Percentiles rank a stretch among this genome's conserved stretches.
phyloP scores from a whole-genome alignment of 2,329 filamentous ascomycete species.

The Sporothrix curviconia region DNA sequence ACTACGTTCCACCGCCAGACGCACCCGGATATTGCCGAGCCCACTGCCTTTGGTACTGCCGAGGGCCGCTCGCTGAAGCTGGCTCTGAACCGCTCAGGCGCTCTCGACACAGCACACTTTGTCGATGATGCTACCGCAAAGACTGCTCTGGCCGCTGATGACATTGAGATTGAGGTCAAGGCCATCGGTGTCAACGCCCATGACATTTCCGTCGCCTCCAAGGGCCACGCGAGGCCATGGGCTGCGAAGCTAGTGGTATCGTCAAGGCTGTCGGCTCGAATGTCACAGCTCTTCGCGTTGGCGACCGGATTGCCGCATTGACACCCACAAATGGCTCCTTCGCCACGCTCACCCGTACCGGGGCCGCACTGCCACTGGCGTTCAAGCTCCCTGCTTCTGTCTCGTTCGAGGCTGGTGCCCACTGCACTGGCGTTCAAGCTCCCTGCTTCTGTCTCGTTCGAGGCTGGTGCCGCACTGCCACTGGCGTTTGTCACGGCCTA shows the following conservation, averaged over 20 bases:
- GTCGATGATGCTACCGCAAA: constrained; percentile 29
- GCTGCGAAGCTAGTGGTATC: constrained; percentile 36
- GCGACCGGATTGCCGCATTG: constrained; percentile 33
- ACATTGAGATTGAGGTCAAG: constrained; percentile 38
- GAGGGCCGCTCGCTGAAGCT: constrained; percentile 29
- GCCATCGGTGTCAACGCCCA: constrained; percentile 38
- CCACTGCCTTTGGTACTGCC: constrained; percentile 36
- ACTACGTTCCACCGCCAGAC: constrained; percentile 38
- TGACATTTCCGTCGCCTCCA: constrained; percentile 39
- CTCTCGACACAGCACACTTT: constrained; percentile 35
- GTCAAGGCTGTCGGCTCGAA: constrained; percentile 25
- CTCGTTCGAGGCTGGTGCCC: constrained; percentile 29
- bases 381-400: constrained; percentile 33
- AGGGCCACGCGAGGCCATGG: constrained; percentile 31
- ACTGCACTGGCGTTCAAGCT: constrained; percentile 30
- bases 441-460: constrained; percentile 31
- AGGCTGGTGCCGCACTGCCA: constrained; percentile 34
- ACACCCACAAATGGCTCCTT: constrained; percentile 27
- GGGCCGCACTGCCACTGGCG: no score
- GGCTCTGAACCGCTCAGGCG: constrained; percentile 33
- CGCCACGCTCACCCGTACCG: constrained; percentile 30
- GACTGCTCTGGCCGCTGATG: constrained; percentile 27
- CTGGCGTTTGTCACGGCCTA: constrained; percentile 37
- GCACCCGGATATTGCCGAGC: constrained; percentile 31
- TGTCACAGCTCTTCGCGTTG: constrained; percentile 23